Evolutionary conservation across 2,329 filamentous ascomycete genomes (phyloP).

Genomic region (Rutstroemia sp.): DNA sequence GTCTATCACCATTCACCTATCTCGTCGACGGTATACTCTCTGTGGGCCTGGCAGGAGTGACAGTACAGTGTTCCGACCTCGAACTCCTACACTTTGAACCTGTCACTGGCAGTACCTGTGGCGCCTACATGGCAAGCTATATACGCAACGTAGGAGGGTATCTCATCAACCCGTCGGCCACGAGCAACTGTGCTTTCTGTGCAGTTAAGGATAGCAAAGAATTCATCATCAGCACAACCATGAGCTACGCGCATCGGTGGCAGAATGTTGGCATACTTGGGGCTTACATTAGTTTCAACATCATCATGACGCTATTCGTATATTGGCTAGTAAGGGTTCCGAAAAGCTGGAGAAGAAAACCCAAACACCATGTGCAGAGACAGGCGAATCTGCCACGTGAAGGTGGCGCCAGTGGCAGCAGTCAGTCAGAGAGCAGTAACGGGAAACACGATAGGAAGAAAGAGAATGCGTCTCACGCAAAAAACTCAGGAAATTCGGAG

Average conservation of each 20-base stretch:
- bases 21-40: slow-evolving; percentile 66
- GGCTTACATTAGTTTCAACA: slow-evolving; percentile 44
- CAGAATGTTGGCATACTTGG: slow-evolving; percentile 48
- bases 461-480: not conserved
- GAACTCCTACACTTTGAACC: slow-evolving; percentile 41
- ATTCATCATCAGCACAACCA: slow-evolving; percentile 51
- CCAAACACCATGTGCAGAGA: not conserved
- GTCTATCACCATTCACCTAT: slow-evolving; percentile 76
- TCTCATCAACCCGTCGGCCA: slow-evolving; percentile 50
- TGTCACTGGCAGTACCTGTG: slow-evolving; percentile 47
- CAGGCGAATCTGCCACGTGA: not conserved
- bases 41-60: slow-evolving; percentile 59
- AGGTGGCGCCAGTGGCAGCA: not conserved
- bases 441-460: not conserved
- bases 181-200: slow-evolving; percentile 50
- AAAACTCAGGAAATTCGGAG: not conserved
- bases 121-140: slow-evolving; percentile 48
- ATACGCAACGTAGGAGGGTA: slow-evolving; percentile 37
- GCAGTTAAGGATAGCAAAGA: slow-evolving; percentile 49
- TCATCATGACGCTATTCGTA: slow-evolving; percentile 42
- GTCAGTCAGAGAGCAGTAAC: not conserved
- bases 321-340: slow-evolving; percentile 45
- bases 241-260: slow-evolving; percentile 59
- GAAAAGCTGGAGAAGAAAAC: slow-evolving; percentile 25
- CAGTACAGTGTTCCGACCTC: slow-evolving; percentile 51